phyloP scores from a whole-genome alignment of 2,329 filamentous ascomycete genomes.

The Ophiostoma ulmi region DNA sequence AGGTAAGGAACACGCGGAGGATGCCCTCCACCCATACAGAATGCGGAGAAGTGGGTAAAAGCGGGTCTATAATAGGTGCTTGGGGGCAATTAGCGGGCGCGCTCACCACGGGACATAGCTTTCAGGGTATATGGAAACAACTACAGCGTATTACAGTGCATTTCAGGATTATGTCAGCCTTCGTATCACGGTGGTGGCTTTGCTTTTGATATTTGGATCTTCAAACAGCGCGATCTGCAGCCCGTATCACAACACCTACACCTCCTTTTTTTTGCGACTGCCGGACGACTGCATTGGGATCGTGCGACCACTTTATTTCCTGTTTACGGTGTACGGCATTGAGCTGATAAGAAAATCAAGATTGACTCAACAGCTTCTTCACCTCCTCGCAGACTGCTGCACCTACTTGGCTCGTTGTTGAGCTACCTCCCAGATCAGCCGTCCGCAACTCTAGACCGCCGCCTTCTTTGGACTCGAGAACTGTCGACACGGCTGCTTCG shows the following conservation, averaged over 20 bases:
- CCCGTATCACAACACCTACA: background rate
- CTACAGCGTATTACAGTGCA: slow-evolving; percentile 1
- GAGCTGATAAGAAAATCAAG: background rate
- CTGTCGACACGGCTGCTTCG: slow-evolving; percentile 58
- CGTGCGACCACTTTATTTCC: background rate
- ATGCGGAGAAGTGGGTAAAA: slow-evolving; percentile 23
- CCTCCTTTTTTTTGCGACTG: background rate
- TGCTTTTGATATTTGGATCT: background rate
- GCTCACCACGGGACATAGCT: background rate
- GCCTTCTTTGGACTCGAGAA: slow-evolving; percentile 50
- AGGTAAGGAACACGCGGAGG: background rate
- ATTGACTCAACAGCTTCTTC: slow-evolving; percentile 15
- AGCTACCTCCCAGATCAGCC: slow-evolving; percentile 28
- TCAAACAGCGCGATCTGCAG: background rate
- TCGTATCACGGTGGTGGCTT: background rate
- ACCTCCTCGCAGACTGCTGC: slow-evolving; percentile 26
- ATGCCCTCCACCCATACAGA: slow-evolving; percentile 8
- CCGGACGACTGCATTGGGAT: background rate
- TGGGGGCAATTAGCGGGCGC: background rate
- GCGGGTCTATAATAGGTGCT: background rate
- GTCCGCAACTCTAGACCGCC: slow-evolving; percentile 45
- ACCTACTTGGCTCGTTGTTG: slow-evolving; percentile 27
- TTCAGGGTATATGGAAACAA: background rate
- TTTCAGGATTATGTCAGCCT: background rate
- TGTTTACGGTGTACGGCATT: background rate